These are phyloP conservation scores for Silene conica DNA, from an alignment of 148 eudicot genomes.

Conservation along the genomic window DNA sequence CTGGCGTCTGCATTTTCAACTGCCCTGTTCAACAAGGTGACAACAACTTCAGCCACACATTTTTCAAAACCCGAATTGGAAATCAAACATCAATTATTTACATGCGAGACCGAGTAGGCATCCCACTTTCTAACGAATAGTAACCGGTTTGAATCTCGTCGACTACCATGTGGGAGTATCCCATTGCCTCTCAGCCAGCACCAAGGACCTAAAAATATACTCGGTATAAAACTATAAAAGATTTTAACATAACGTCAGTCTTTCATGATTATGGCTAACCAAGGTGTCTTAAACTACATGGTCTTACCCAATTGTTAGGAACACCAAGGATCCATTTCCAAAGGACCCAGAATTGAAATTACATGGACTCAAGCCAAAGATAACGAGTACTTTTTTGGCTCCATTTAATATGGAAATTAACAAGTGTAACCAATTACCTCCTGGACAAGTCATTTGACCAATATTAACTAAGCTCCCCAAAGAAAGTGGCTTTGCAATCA, in stretches of 20 bases:
- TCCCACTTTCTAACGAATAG: background rate
- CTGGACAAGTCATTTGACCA: conserved; percentile 30
- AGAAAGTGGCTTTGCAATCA: conserved; percentile 35
- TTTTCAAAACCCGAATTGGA: background rate
- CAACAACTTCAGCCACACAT: background rate
- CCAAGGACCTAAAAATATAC: too few species aligned
- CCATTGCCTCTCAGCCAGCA: too few species aligned
- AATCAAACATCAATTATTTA: background rate
- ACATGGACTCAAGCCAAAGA: too few species aligned
- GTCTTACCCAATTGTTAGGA: too few species aligned
- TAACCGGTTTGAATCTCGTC: background rate
- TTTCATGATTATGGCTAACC: too few species aligned
- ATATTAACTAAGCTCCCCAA: conserved; percentile 19
- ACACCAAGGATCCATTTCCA: too few species aligned
- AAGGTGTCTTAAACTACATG: too few species aligned
- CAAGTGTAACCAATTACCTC: conserved; percentile 6
- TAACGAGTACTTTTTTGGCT: background rate
- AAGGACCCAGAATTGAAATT: too few species aligned
- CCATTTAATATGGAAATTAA: background rate
- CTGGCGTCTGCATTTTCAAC: conserved; percentile 8
- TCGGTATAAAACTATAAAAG: too few species aligned
- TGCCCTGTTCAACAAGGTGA: conserved; percentile 18
- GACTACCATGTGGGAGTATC: background rate
- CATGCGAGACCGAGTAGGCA: background rate
- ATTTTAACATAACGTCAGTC: too few species aligned